Conservation (phyloP, 805 yeast species). For the Starmerella etchellsii region DNA sequence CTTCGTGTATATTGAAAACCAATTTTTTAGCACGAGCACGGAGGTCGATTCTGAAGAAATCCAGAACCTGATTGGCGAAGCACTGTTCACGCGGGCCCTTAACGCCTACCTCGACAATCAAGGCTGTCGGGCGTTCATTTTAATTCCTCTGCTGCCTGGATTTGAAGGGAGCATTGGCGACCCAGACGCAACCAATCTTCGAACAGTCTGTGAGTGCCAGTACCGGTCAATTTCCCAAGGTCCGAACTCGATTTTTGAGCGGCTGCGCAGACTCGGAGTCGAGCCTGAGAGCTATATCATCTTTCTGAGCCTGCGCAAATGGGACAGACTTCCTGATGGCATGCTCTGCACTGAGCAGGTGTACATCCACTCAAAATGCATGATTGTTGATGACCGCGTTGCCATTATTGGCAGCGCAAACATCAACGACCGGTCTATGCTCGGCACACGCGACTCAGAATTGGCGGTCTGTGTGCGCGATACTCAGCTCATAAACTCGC, state of each 20-base stretch:
- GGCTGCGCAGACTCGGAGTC: slow-evolving; percentile 64
- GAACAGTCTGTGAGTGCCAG: slow-evolving; percentile 94
- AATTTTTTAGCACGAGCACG: slow-evolving; percentile 86
- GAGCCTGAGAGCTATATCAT: slow-evolving; percentile 79
- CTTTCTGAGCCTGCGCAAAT: slow-evolving; percentile 81
- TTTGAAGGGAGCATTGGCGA: slow-evolving; percentile 86
- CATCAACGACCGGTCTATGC: slow-evolving; percentile 90
- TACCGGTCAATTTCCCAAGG: slow-evolving; percentile 89
- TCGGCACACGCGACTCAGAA: slow-evolving; percentile 89
- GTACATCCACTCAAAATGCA: slow-evolving; percentile 82
- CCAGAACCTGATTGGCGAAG: slow-evolving; percentile 86
- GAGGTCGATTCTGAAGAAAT: slow-evolving; percentile 63
- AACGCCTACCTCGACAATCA: slow-evolving; percentile 68
- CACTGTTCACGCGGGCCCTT: slow-evolving; percentile 85
- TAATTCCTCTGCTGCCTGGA: slow-evolving; percentile 96
- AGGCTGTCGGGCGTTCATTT: slow-evolving; percentile 77
- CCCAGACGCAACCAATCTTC: slow-evolving; percentile 86
- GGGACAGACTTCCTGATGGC: slow-evolving; percentile 75
- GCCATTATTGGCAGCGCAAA: slow-evolving; percentile 97
- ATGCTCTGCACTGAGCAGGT: slow-evolving; percentile 77
- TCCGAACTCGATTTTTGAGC: slow-evolving; percentile 69
- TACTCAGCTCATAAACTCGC: slow-evolving; percentile 36
- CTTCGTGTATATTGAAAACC: slow-evolving; percentile 88
- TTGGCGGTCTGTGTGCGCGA: slow-evolving; percentile 84
- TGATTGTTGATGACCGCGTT: slow-evolving; percentile 84